Conservation (phyloP, 1,284 basidiomycete genomes). For the Hemileccinum hortonii region DNA sequence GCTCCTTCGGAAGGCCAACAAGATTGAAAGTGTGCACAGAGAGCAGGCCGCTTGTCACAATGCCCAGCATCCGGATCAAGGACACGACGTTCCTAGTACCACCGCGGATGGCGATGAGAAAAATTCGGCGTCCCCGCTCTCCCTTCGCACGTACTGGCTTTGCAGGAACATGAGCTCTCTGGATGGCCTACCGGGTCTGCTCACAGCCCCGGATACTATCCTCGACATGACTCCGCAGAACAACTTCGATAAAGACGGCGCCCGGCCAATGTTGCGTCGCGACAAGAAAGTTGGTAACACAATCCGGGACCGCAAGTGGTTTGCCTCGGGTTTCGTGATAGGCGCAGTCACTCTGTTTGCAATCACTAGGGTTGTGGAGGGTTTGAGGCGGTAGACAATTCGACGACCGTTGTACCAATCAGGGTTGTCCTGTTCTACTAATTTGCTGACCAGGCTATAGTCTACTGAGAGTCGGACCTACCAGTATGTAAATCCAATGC, state of each 20-base stretch:
- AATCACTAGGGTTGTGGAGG: background rate
- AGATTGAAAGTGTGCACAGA: conserved; percentile 31
- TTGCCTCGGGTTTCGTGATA: conserved; percentile 20
- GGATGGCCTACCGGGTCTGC: conserved; percentile 48
- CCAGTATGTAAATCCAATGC: no score
- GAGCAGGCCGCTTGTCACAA: background rate
- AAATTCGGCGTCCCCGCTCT: conserved; percentile 23
- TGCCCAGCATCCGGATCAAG: background rate
- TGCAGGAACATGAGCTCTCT: conserved; percentile 45
- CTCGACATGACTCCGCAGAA: conserved; percentile 9
- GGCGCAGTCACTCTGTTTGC: conserved; percentile 9
- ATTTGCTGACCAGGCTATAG: no score
- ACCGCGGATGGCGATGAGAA: background rate
- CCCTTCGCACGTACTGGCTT: conserved; percentile 48
- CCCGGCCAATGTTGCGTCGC: conserved; percentile 11
- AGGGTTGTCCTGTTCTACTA: no score
- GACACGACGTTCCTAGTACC: background rate
- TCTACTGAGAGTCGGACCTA: no score
- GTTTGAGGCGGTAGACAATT: conserved; percentile 6
- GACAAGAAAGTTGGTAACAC: background rate
- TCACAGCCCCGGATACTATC: conserved; percentile 25
- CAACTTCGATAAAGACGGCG: conserved; percentile 15
- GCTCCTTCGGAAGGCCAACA: conserved; percentile 31
- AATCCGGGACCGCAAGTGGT: conserved; percentile 4
- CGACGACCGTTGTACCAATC: no score